phyloP scores from a whole-genome alignment of 805 yeast species.

The Kodamaea kaohsiungensis region DNA sequence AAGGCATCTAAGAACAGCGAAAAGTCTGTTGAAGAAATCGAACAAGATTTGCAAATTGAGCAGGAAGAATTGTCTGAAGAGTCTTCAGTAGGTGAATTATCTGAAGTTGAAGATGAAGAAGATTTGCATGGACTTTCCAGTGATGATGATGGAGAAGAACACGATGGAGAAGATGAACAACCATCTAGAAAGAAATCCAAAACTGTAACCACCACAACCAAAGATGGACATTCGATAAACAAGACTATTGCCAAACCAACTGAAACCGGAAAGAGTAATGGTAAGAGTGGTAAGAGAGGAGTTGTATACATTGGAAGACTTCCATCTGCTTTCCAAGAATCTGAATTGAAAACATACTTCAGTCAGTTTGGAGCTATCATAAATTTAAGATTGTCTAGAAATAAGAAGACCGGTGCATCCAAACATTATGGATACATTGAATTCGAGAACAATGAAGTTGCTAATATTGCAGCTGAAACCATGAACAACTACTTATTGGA shows the following conservation, averaged over 20 bases:
- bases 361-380: slow-evolving; percentile 86
- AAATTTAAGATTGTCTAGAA: slow-evolving; percentile 79
- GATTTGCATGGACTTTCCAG: slow-evolving; percentile 24
- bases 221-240: slow-evolving; percentile 24
- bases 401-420: slow-evolving; percentile 85
- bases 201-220: slow-evolving; percentile 8
- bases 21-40: slow-evolving; percentile 23
- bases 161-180: slow-evolving; percentile 26
- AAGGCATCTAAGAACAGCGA: slow-evolving; percentile 17
- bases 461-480: slow-evolving; percentile 87
- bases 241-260: slow-evolving; percentile 10
- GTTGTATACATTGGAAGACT: slow-evolving; percentile 88
- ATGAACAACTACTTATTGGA: slow-evolving; percentile 92
- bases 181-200: slow-evolving; percentile 26
- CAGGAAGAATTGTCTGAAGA: slow-evolving; percentile 21
- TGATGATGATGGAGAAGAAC: slow-evolving; percentile 27
- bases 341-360: slow-evolving; percentile 76
- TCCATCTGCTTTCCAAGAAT: slow-evolving; percentile 90
- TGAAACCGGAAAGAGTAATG: slow-evolving; percentile 16
- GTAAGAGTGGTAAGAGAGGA: slow-evolving; percentile 46
- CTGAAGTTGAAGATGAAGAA: slow-evolving; percentile 26
- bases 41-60: slow-evolving; percentile 11
- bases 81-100: slow-evolving; percentile 16
- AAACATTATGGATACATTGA: slow-evolving; percentile 93
- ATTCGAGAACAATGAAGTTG: slow-evolving; percentile 72